Evolutionary conservation across 2,329 filamentous ascomycete genomes (phyloP), one percentile per base, ranked within the genome.

Genomic region (Pezicula rhizophila): DNA sequence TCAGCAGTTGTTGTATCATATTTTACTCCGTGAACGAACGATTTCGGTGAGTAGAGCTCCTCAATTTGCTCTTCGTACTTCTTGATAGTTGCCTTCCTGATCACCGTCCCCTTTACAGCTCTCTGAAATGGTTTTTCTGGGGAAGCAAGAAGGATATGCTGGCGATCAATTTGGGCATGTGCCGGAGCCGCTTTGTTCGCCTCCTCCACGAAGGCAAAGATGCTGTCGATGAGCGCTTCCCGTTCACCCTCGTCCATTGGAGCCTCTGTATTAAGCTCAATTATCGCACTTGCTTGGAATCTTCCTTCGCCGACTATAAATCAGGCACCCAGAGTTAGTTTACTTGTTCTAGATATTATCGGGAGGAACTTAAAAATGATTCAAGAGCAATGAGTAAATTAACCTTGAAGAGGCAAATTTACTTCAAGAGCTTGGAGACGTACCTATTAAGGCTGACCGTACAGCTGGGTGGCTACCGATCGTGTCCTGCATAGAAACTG

Each of bases 51-150:
- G 47, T 69, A 70, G 1, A 69, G 49, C 1, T 51, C 43, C n/a
- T 67, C 60, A 3, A 70, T 26, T 47, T 67, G 61, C 0, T 51
- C 14, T 6, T 51, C 46, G 44, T 67, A 68, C 11, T 61, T 33
- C 3, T 57, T 47, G 4, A 66, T 14, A 7, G 62, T 63, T 25
- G 49, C 39, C 8, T 45, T 48, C 17, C 66, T 53, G 47, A 65
- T 65, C 2, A 68, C 50, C 1, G 67, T 69, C 1, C 68, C 67
- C 46, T 70, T 70, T 0, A 55, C 56, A 10, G 66, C 57, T 31
- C 64, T 59, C 1, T 57, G 53, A 45, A 69, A 59, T 0, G 67
- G 65, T 53, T 64, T 66, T 0, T 55, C 57, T 0, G 59, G 35
- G 10, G 52, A 46, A 0, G 61, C 57, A n/a, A 69, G 60, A 1